Conservation (phyloP, 2,329 filamentous ascomycete genomes). For the Metarhizium humberi region DNA sequence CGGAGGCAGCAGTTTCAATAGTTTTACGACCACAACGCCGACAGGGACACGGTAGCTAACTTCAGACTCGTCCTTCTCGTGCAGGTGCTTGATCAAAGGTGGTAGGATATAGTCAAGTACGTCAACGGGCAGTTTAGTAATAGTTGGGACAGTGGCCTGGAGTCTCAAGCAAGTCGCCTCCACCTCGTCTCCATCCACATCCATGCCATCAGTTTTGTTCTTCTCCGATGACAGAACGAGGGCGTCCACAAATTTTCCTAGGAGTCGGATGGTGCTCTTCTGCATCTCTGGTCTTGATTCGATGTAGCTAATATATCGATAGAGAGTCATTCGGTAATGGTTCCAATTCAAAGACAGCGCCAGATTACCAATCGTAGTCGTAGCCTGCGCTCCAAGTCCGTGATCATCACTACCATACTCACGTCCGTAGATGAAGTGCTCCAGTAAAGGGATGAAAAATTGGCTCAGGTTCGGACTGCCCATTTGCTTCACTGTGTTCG, state of each 20-base stretch:
- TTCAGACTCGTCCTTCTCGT: slow-evolving; percentile 89
- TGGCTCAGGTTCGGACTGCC: slow-evolving; percentile 71
- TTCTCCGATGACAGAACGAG: slow-evolving; percentile 48
- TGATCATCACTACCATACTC: slow-evolving; percentile 67
- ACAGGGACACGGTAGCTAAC: slow-evolving; percentile 90
- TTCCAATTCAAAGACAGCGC: slow-evolving; percentile 77
- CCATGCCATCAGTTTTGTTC: slow-evolving; percentile 29
- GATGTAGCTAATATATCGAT: slow-evolving; percentile 75
- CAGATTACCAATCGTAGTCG: slow-evolving; percentile 68
- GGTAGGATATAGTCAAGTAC: slow-evolving; percentile 69
- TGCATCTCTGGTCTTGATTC: slow-evolving; percentile 71
- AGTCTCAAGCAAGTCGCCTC: slow-evolving; percentile 34
- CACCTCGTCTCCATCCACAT: slow-evolving; percentile 25
- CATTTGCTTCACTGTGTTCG: slow-evolving; percentile 55
- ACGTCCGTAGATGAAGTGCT: slow-evolving; percentile 87
- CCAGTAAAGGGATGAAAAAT: slow-evolving; percentile 82
- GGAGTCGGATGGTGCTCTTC: slow-evolving; percentile 74
- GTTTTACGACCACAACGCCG: slow-evolving; percentile 78
- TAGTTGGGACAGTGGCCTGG: slow-evolving; percentile 54
- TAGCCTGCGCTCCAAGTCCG: slow-evolving; percentile 77
- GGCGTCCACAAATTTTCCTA: slow-evolving; percentile 74
- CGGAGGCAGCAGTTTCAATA: slow-evolving; percentile 70
- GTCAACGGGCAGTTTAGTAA: slow-evolving; percentile 60
- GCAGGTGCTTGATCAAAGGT: slow-evolving; percentile 71
- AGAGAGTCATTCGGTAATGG: slow-evolving; percentile 77